Evolutionary conservation across 1,139 yeast genomes (phyloP).

Genomic region (Candida buenavistaensis): DNA sequence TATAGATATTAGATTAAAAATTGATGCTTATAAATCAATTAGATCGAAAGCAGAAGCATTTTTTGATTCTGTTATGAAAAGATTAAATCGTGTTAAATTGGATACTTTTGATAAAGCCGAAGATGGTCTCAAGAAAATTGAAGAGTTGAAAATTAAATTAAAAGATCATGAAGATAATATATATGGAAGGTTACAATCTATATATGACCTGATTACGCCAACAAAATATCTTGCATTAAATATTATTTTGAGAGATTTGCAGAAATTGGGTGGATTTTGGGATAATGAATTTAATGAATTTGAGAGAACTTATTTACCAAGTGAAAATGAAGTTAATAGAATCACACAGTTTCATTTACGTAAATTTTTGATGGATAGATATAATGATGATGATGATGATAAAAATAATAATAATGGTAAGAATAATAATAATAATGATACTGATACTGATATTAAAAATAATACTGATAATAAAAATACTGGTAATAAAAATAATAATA

Average conservation of each 20-base stretch:
- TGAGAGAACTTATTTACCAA: conserved; percentile 76
- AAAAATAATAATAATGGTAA: neutral
- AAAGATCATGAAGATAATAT: conserved; percentile 52
- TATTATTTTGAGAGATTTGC: conserved; percentile 66
- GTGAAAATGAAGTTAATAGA: conserved; percentile 90
- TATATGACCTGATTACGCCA: conserved; percentile 59
- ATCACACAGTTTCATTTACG: conserved; percentile 88
- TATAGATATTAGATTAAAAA: conserved; percentile 66
- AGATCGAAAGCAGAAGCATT: conserved; percentile 55
- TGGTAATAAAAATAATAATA: neutral
- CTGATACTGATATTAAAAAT: neutral
- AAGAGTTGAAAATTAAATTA: conserved; percentile 56
- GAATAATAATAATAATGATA: neutral
- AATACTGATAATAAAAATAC: neutral
- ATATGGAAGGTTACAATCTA: conserved; percentile 44
- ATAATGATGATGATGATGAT: conserved; percentile 25
- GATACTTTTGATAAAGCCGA: conserved; percentile 76
- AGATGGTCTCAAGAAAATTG: conserved; percentile 62
- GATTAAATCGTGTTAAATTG: conserved; percentile 77
- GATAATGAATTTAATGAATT: conserved; percentile 83
- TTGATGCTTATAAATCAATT: conserved; percentile 60
- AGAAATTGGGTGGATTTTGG: conserved; percentile 86
- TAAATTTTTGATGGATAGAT: conserved; percentile 62
- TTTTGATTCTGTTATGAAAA: conserved; percentile 69
- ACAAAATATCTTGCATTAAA: conserved; percentile 73